Conservation (phyloP, 768 basidiomycete species). For the Pholiota molesta region DNA sequence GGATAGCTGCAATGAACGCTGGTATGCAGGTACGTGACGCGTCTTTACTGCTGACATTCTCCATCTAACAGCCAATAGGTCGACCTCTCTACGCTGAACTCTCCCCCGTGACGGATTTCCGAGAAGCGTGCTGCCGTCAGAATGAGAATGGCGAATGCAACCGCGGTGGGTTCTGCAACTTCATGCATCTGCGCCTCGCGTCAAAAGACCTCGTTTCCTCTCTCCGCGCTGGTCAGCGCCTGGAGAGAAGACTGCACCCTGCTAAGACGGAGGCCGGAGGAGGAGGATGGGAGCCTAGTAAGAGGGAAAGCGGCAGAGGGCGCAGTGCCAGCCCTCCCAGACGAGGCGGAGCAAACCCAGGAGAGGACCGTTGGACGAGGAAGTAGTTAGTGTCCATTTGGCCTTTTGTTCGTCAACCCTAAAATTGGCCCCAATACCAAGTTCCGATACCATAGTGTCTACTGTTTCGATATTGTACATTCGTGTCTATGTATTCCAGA, state of each 20-base stretch:
- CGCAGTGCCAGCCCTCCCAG: slow-evolving; percentile 76
- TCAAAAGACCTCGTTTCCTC: slow-evolving; percentile 82
- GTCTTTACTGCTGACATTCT: slow-evolving; percentile 5
- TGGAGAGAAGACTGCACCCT: slow-evolving; percentile 81
- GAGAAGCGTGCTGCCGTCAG: slow-evolving; percentile 98
- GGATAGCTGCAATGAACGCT: slow-evolving; percentile 90
- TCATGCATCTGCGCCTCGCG: slow-evolving; percentile 94
- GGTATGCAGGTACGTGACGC: slow-evolving; percentile 86
- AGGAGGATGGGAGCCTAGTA: slow-evolving; percentile 85
- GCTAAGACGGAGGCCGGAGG: slow-evolving; percentile 62
- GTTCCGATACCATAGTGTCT: neutral
- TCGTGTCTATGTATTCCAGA: neutral
- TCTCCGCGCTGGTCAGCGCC: slow-evolving; percentile 78
- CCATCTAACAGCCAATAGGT: slow-evolving; percentile 46
- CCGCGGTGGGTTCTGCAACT: slow-evolving; percentile 98
- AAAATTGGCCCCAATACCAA: slow-evolving; percentile 7
- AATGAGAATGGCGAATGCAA: slow-evolving; percentile 99
- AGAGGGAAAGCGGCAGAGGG: slow-evolving; percentile 63
- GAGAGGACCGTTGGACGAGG: slow-evolving; percentile 80
- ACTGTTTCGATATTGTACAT: slow-evolving; percentile 6
- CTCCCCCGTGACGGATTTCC: slow-evolving; percentile 97
- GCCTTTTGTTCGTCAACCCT: neutral
- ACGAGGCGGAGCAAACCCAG: slow-evolving; percentile 56
- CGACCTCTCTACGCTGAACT: slow-evolving; percentile 96
- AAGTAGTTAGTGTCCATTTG: slow-evolving; percentile 26